Evolutionary conservation across 495 filamentous ascomycete species (phyloP), one percentile per base, ranked within the genome.

Genomic region (Xylaria grammica): DNA sequence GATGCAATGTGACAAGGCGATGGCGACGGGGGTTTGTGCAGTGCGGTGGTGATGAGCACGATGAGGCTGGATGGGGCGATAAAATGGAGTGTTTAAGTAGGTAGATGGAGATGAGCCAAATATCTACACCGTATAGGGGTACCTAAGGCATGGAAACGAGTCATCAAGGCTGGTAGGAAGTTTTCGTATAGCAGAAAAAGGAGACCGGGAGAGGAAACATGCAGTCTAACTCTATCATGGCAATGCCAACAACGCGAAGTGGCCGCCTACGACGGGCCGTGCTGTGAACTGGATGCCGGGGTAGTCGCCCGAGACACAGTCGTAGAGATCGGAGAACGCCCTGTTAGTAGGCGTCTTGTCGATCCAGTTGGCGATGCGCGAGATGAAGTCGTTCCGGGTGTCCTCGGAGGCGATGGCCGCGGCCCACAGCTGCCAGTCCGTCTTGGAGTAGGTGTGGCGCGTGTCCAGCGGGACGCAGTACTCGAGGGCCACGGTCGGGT

Each of bases 401-500:
- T 78, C 69, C 30, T 78, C 58, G 38, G 79, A 81, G 2, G 90
- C 84, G 9, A 94, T 87, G 36, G 94, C 87, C 42, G 93, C 92
- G 13, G 83, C 84, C 77, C 91, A 97, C 77, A 96, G 86, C 74
- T 95, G 87, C 93, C 93, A 97, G 79, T 97, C 93, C 8, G 85
- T 72, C 75, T 97, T 97, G 57, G 93, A 92, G 76, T 91, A 96
- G 3, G 85, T 80, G 75, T 95, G 91, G 27, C 94, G 85, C 50
- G 87, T 91, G 78, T 97, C 94, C 4, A 97, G 86, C 0, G 93
- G 91, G 0, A 97, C 82, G 17, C 91, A 93, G 74, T 91, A 96
- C 63, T 82, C 80, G 48, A 89, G 84, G 1, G 82, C 85, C 3
- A 92, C 85, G 29, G 86, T 88, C 62, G 87, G 86, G 82, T 97